These are phyloP conservation scores for Vaccinium macrocarpon DNA, from an alignment of 148 eudicot species.

Conservation along the genomic window DNA sequence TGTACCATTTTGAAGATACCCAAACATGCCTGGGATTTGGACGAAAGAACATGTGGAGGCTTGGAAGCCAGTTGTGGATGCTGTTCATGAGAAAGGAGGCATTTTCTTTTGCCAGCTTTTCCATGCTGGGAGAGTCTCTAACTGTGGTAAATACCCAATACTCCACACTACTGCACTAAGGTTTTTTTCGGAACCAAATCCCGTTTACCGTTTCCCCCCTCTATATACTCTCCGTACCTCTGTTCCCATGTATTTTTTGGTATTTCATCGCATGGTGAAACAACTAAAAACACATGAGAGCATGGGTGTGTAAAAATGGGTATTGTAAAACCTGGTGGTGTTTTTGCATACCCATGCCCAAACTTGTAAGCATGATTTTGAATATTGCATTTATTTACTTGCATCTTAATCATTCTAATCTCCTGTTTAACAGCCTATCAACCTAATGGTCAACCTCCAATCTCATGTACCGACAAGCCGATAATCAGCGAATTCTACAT, in stretches of 20 bases:
- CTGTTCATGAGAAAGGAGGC: slow-evolving; percentile 37
- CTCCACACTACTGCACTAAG: not conserved
- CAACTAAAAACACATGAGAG: not conserved
- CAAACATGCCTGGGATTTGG: slow-evolving; percentile 39
- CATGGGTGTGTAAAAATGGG: not conserved
- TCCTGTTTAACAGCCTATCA: slow-evolving; percentile 21
- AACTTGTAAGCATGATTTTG: not conserved
- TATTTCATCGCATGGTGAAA: not conserved
- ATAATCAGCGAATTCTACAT: slow-evolving; percentile 18
- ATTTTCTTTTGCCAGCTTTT: slow-evolving; percentile 35
- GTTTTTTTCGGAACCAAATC: not conserved
- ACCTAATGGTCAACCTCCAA: slow-evolving; percentile 36
- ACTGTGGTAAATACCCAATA: slow-evolving; percentile 12
- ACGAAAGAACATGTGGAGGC: slow-evolving; percentile 43
- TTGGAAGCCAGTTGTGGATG: slow-evolving; percentile 43
- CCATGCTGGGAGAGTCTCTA: slow-evolving; percentile 34
- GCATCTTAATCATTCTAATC: not conserved
- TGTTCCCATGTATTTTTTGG: not conserved
- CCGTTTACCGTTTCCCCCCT: not conserved
- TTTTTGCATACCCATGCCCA: not conserved
- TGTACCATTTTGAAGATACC: slow-evolving; percentile 11
- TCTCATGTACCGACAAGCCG: slow-evolving; percentile 28
- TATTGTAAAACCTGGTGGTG: not conserved
- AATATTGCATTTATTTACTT: not conserved
- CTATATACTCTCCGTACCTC: not conserved